Evolutionary conservation across 805 yeast species (phyloP), one percentile per base, ranked within the genome.

Genomic region (Wickerhamiella azymoides): DNA sequence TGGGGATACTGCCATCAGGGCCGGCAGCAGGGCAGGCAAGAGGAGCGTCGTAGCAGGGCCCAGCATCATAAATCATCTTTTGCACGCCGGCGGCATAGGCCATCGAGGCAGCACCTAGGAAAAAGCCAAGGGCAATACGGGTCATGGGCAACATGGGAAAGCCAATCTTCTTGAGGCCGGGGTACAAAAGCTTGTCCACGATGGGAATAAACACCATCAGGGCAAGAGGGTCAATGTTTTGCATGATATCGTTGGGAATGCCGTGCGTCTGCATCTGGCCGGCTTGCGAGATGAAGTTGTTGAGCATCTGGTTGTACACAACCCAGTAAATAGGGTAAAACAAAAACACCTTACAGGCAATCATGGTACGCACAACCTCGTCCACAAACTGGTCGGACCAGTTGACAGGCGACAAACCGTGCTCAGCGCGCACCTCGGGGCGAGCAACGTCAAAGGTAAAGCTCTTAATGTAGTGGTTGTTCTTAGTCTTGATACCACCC

Each of bases 191-290:
- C 49, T 69, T 62, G 61, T 82, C 84, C 62, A 72, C 71, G 53
- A 82, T 68, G 48, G 93, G 93, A 52, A 83, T 79, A 61, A 80
- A 77, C n/a, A 83, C 66, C 54, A 83, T 79, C 54, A 83, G 72
- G 35, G 84, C 79, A 54, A 83, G 66, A 25, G 92, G 81, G 62
- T 83, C 80, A 54, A 83, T 73, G 57, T 77, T 80, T 63, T 77
- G 80, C 67, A 82, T 72, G 55, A 82, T 69, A 68, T 82, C 93
- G 59, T 83, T 83, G 53, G 93, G 92, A 54, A 82, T 70, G 36
- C 84, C 82, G 60, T 82, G 85, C 46, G 73, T 67, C 55, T 79
- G 75, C 84, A 81, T 78, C 52, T 73, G 69, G 48, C 78, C 82
- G 39, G 88, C 85, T 60, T 79, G 85, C 36, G 84, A 72, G 49